Base-by-base conservation (phyloP, 108 stramenopile species). In the Pseudonitzschia pungens region DNA sequence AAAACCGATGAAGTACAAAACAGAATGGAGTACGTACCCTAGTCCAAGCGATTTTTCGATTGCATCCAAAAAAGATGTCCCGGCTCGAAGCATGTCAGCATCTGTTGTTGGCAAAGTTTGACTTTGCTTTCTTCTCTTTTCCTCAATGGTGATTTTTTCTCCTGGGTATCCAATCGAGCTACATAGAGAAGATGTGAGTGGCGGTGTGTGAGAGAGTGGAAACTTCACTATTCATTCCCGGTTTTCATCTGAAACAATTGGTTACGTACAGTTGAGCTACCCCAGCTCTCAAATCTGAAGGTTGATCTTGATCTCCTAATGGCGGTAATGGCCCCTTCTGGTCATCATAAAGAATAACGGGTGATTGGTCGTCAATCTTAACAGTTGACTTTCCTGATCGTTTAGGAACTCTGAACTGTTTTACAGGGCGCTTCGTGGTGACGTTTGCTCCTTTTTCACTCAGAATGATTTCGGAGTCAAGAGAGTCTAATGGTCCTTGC, bases 31-130 rank as follows among this genome's bases (percentile, higher is more conserved):
- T 62, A 62, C 89, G 78, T 77, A 89, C 89, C 82, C 73, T 9
- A 81, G 76, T 29, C 87, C 88, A 72, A 91, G 74, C 68, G 59
- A 81, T 76, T 86, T 83, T 58, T 86, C 89, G 32, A 94, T 86
- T 12, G 68, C 71, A 66, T 92, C 91, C 43, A 94, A 85, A 80
- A 92, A 95, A 0, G 88, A 87, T 53, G 86, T 84, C 28, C 90
- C 91, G 16, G 89, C 87, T 50, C 68, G 69, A 74, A 91, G 89
- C 65, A 95, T 91, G n/a, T 90, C 87, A 20, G 85, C 89, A 68
- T 94, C 88, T 60, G 85, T 75, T 18, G 53, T 72, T 5, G 83
- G 82, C 63, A 87, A 68, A 44, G 84, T 72, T n/a, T 81, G 70
- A 16, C 66, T 55, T 50, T 53, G 33, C 44, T 75, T 45, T 44